These are phyloP conservation scores for Boletus speciosus DNA, from an alignment of 768 basidiomycete genomes.

Conservation along the genomic window DNA sequence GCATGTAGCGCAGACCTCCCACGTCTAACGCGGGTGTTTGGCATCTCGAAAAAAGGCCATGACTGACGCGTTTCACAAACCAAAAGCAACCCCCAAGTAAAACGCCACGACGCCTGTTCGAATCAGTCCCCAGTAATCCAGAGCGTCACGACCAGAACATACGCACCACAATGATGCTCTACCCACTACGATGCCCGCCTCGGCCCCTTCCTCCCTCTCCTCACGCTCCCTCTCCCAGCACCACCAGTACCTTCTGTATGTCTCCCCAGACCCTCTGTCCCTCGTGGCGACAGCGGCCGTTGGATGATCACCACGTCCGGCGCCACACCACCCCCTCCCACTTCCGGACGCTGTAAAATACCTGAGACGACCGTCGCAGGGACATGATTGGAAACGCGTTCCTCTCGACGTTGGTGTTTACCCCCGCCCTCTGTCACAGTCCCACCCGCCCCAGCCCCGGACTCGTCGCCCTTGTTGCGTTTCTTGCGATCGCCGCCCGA, in stretches of 20 bases:
- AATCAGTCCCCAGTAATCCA: background rate
- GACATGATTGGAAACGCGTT: background rate
- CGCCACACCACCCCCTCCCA: background rate
- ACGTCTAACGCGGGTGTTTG: background rate
- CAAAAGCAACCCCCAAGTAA: too few relatives aligned
- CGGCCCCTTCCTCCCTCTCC: conserved; percentile 33
- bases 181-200: conserved; percentile 30
- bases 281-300: conserved; percentile 11
- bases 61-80: background rate
- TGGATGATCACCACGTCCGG: conserved; percentile 8
- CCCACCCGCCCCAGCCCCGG: background rate
- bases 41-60: background rate
- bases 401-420: conserved; percentile 21
- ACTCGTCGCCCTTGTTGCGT: conserved; percentile 33
- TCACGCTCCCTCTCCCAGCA: conserved; percentile 19
- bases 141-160: background rate
- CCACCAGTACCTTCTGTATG: conserved; percentile 1
- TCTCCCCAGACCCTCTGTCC: background rate
- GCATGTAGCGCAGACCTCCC: background rate
- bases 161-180: conserved; percentile 1
- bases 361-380: conserved; percentile 9
- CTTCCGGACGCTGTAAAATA: conserved; percentile 28
- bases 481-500: conserved; percentile 31
- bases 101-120: too few relatives aligned
- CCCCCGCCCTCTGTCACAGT: background rate